These are phyloP conservation scores for Citrus sinensis DNA, from an alignment of 345 rosid genomes.

Conservation along the genomic window DNA sequence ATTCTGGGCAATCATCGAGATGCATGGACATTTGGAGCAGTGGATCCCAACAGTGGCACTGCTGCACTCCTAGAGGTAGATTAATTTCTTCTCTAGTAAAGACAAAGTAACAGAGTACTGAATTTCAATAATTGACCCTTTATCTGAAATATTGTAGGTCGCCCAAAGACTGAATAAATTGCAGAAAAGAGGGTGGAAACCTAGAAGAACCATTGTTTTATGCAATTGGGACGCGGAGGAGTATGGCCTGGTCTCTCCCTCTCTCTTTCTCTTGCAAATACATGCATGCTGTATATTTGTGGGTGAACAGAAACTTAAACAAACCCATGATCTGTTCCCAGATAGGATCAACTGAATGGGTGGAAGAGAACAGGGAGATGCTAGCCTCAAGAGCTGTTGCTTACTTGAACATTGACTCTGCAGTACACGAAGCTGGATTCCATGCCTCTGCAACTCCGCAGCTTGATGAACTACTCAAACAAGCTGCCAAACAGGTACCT, in stretches of 20 bases:
- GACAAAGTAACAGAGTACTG: neutral
- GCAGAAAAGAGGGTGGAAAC: conserved; percentile 67
- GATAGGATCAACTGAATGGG: conserved; percentile 94
- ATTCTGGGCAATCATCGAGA: conserved; percentile 84
- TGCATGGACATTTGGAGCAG: conserved; percentile 95
- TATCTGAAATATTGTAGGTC: conserved; percentile 32
- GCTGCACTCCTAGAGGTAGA: conserved; percentile 74
- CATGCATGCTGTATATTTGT: neutral
- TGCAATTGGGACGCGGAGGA: conserved; percentile 97
- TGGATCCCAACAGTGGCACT: conserved; percentile 86
- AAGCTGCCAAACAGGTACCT: conserved; percentile 61
- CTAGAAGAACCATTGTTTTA: conserved; percentile 64
- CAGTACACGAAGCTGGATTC: conserved; percentile 64
- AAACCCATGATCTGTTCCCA: conserved; percentile 19
- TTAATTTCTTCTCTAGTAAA: neutral
- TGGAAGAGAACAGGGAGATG: conserved; percentile 80
- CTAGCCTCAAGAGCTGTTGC: conserved; percentile 70
- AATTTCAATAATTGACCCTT: neutral
- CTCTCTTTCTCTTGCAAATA: neutral
- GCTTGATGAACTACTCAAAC: conserved; percentile 62
- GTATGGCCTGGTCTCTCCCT: conserved; percentile 65
- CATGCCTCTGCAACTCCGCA: conserved; percentile 74
- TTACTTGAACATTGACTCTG: conserved; percentile 66
- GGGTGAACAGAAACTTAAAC: conserved; percentile 1
- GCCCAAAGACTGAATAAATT: conserved; percentile 65